A percentile compares a stretch with the other conserved stretches of the same genome.
Conservation (phyloP, 495 filamentous ascomycete genomes). For the Neurospora terricola region DNA sequence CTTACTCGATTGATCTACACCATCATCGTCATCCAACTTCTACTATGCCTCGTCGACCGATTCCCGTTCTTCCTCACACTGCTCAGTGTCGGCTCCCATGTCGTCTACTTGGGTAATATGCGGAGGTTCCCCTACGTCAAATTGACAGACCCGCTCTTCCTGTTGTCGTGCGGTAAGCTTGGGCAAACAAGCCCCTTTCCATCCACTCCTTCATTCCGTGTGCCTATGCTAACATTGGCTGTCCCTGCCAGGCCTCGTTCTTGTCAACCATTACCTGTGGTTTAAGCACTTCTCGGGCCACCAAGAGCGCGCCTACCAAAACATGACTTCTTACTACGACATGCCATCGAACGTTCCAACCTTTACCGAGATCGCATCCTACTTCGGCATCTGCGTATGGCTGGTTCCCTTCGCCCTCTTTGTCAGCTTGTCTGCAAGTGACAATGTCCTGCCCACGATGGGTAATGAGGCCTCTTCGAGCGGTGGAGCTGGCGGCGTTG, state of each 20-base stretch:
- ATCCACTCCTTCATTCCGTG: not conserved
- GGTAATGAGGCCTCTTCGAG: conserved; percentile 33
- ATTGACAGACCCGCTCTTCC: conserved; percentile 78
- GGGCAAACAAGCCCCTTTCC: conserved; percentile 9
- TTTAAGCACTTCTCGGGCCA: conserved; percentile 81
- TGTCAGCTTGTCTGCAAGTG: conserved; percentile 81
- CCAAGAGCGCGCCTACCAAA: conserved; percentile 35
- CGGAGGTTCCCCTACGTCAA: conserved; percentile 81
- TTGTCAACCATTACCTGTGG: conserved; percentile 94
- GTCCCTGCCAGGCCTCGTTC: conserved; percentile 53
- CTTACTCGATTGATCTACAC: conserved; percentile 77
- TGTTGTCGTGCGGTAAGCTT: conserved; percentile 62
- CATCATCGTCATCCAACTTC: conserved; percentile 62
- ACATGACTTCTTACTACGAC: conserved; percentile 46
- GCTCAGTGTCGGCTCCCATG: conserved; percentile 72
- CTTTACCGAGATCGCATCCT: conserved; percentile 92
- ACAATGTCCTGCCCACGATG: conserved; percentile 90
- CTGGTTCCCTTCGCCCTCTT: conserved; percentile 92
- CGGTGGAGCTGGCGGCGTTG: conserved; percentile 10
- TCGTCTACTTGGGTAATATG: conserved; percentile 83
- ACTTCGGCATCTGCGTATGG: conserved; percentile 95
- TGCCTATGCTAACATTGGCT: conserved; percentile 8
- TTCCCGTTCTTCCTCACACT: conserved; percentile 67
- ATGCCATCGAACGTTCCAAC: conserved; percentile 53
- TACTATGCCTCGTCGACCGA: conserved; percentile 70